Conservation (phyloP, 495 filamentous ascomycete species). For the Tuber aestivum region DNA sequence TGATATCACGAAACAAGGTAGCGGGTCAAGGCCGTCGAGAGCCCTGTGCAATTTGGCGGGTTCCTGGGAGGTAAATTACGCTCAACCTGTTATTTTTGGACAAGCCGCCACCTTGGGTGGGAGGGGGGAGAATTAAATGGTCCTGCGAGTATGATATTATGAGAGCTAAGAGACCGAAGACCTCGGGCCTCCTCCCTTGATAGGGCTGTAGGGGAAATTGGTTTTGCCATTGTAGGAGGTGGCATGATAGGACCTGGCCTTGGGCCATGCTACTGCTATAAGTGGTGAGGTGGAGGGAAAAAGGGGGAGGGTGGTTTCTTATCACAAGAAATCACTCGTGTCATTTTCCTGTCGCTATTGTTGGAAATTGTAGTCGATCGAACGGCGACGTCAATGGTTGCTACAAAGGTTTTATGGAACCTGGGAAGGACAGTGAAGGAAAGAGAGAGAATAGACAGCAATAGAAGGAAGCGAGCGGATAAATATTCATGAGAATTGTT, state of each 20-base stretch:
- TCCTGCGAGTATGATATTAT: not conserved
- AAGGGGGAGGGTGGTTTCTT: not conserved
- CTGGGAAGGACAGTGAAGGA: no score
- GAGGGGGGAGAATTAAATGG: no score
- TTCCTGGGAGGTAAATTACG: not conserved
- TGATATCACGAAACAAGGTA: no score
- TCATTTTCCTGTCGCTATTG: no score
- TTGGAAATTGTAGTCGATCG: no score
- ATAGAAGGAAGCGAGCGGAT: no score
- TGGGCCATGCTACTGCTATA: not conserved
- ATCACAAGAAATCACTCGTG: not conserved
- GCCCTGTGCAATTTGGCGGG: no score
- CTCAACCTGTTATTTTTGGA: not conserved
- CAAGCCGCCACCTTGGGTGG: not conserved
- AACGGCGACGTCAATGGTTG: no score
- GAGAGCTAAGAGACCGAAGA: not conserved
- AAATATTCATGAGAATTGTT: no score
- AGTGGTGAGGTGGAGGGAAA: not conserved
- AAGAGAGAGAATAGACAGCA: no score
- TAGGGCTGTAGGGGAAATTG: not conserved
- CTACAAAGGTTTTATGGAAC: no score
- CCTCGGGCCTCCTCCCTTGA: not conserved
- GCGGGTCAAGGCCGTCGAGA: no score
- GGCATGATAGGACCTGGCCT: not conserved
- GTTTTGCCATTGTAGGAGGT: not conserved